A percentile compares a stretch with the other conserved stretches of the same genome.
Evolutionary conservation across 1,284 basidiomycete species (phyloP).

Genomic region (Chiua sp.): DNA sequence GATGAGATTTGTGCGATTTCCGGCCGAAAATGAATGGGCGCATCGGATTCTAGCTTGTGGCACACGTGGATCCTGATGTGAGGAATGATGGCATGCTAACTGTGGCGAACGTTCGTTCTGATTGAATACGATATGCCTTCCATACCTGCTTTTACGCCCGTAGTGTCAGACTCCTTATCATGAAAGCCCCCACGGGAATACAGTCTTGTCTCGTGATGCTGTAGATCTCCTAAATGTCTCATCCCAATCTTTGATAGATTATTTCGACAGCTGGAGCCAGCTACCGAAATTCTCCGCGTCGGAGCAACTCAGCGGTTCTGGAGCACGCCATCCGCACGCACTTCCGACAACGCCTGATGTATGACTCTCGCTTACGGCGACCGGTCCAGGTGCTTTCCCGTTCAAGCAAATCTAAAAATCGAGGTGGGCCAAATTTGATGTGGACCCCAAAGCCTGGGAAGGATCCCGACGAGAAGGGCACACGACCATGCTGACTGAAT

Average conservation of each 20-base stretch:
- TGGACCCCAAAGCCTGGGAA: not conserved
- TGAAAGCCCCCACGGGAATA: not conserved
- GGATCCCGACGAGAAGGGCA: not conserved
- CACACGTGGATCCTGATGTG: not conserved
- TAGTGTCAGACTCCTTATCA: not conserved
- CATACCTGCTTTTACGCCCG: not conserved
- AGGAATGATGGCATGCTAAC: not conserved
- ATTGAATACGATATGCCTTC: not conserved
- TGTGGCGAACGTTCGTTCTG: conserved; percentile 3
- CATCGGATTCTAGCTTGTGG: not conserved
- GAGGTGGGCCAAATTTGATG: not conserved
- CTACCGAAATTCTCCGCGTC: not conserved
- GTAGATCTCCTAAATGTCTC: not conserved
- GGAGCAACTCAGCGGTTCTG: conserved; percentile 7
- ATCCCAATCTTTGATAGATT: not conserved
- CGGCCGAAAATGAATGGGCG: not conserved
- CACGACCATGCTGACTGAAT: not conserved
- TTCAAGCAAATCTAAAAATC: not conserved
- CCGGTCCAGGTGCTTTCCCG: not conserved
- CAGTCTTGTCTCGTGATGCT: not conserved
- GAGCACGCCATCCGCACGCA: not conserved
- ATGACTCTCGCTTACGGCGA: not conserved
- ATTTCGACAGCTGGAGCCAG: too few species aligned
- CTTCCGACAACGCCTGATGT: not conserved
- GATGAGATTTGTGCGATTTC: conserved; percentile 4